Percentiles rank a stretch among this genome's conserved stretches.
Conservation (phyloP, 2,329 filamentous ascomycete genomes). For the Eutypa lata region DNA sequence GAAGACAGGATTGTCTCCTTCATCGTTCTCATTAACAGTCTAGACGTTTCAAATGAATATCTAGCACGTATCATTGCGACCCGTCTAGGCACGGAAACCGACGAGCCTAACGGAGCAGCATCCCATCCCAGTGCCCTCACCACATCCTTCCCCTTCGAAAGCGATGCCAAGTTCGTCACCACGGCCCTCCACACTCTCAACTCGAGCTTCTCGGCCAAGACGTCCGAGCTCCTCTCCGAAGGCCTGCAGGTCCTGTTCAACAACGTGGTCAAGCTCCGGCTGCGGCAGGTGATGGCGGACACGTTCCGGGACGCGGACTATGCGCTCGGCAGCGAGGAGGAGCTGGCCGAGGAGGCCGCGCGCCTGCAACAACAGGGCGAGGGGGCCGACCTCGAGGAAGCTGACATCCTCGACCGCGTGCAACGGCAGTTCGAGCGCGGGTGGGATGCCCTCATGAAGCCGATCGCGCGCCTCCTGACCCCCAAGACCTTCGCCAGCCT, state of each 20-base stretch:
- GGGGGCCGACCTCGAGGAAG: conserved; percentile 49
- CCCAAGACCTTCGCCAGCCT: conserved; percentile 72
- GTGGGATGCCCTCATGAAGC: conserved; percentile 83
- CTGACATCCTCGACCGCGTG: conserved; percentile 69
- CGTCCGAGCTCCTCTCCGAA: conserved; percentile 77
- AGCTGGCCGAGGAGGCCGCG: conserved; percentile 54
- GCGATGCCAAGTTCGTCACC: conserved; percentile 68
- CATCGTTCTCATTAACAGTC: conserved; percentile 90
- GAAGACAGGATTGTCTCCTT: conserved; percentile 88
- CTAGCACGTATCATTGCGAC: conserved; percentile 78
- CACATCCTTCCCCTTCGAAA: conserved; percentile 75
- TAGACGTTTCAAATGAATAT: conserved; percentile 91
- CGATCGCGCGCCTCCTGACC: conserved; percentile 82
- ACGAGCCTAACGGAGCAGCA: conserved; percentile 30
- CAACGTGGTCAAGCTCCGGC: conserved; percentile 78
- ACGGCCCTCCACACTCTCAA: conserved; percentile 67
- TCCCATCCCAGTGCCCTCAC: conserved; percentile 44
- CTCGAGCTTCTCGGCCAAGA: conserved; percentile 71
- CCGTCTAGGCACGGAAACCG: conserved; percentile 50
- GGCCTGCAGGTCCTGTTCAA: conserved; percentile 83
- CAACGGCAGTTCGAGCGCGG: conserved; percentile 75
- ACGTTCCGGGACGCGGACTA: conserved; percentile 93
- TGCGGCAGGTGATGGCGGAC: conserved; percentile 81
- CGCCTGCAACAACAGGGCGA: conserved; percentile 52
- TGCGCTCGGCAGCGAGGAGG: conserved; percentile 60